These are phyloP conservation scores for Orychophragmus violaceus DNA, from an alignment of 345 rosid species.

Conservation along the genomic window DNA sequence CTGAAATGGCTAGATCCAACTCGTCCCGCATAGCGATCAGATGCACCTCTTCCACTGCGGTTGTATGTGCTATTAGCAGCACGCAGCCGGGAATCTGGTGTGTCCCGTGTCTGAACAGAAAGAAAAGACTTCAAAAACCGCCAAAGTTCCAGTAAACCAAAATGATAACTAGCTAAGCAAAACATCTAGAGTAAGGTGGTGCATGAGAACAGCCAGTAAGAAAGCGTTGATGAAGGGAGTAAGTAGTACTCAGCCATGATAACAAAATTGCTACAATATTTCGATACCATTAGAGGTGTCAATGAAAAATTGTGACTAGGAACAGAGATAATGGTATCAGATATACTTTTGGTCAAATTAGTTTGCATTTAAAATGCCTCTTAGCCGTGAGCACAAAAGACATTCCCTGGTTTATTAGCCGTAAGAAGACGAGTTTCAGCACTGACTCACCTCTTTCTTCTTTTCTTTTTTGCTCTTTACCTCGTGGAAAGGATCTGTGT, in stretches of 20 bases:
- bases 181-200: neutral
- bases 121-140: neutral
- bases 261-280: neutral
- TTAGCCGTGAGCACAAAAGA: too few relatives aligned
- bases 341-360: neutral
- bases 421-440: neutral
- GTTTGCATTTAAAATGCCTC: neutral
- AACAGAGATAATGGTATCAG: neutral
- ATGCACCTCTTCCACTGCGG: slow-evolving; percentile 57
- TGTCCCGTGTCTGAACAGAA: neutral
- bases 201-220: neutral
- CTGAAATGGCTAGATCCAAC: slow-evolving; percentile 36
- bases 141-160: neutral
- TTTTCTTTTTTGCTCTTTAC: neutral
- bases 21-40: slow-evolving; percentile 59
- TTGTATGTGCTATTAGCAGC: slow-evolving; percentile 26
- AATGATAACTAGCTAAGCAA: slow-evolving; percentile 1
- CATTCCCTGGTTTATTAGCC: neutral
- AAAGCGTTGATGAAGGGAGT: neutral
- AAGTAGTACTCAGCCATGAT: neutral
- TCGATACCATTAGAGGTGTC: neutral
- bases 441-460: slow-evolving; percentile 10
- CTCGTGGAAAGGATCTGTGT: slow-evolving; percentile 1
- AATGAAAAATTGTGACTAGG: neutral
- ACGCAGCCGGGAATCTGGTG: neutral